Conservation (phyloP, 2,329 filamentous ascomycete genomes). For the Akanthomyces lecanii region DNA sequence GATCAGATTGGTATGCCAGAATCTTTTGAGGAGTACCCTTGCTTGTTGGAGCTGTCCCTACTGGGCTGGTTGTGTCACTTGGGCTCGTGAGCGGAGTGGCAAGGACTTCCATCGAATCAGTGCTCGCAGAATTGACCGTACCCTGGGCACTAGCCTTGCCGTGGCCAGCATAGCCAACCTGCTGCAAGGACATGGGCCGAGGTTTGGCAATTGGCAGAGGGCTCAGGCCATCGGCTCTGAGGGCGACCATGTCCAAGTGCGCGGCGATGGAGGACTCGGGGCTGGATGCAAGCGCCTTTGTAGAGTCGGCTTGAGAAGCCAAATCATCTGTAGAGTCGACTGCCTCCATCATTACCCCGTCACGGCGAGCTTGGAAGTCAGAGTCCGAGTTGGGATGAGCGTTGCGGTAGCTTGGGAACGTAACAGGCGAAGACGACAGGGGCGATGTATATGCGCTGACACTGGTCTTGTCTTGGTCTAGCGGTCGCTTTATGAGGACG, state of each 20-base stretch:
- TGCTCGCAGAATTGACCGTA: constrained; percentile 48
- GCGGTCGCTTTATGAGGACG: not conserved
- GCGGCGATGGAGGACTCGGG: constrained; percentile 15
- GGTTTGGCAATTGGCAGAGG: not conserved
- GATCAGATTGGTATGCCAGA: constrained; percentile 57
- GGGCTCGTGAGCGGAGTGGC: constrained; percentile 53
- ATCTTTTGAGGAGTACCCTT: constrained; percentile 45
- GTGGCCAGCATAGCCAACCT: not conserved
- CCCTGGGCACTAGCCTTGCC: constrained; percentile 13
- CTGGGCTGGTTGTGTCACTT: constrained; percentile 48
- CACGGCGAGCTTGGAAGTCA: constrained; percentile 32
- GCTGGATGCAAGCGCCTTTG: constrained; percentile 11
- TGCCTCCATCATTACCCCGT: constrained; percentile 15
- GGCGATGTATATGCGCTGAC: constrained; percentile 7
- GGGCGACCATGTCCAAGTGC: constrained; percentile 11
- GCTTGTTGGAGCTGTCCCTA: constrained; percentile 37
- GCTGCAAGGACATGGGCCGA: constrained; percentile 10
- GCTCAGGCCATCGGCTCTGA: not conserved
- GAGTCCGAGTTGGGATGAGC: constrained; percentile 42
- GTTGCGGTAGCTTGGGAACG: constrained; percentile 37
- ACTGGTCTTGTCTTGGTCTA: constrained; percentile 12
- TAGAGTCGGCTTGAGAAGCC: constrained; percentile 15
- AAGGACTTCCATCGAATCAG: constrained; percentile 45
- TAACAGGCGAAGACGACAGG: constrained; percentile 14
- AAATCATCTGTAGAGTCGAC: constrained; percentile 28